Evolutionary conservation across 768 basidiomycete species (phyloP).

Genomic region (Neoboletus subvelutipes): DNA sequence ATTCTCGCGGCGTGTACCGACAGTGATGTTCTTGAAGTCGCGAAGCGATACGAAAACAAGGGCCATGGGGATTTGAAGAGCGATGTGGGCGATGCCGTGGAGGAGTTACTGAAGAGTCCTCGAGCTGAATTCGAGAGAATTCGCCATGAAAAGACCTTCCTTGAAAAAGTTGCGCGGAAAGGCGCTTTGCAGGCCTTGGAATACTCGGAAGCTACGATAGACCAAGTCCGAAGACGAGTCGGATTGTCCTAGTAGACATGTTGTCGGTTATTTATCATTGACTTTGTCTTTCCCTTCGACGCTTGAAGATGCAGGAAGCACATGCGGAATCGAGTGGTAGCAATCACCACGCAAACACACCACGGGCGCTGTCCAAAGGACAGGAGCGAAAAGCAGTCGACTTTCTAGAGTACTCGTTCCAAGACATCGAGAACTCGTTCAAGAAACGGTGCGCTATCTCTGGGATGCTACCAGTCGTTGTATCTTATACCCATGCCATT

Average conservation of each 20-base stretch:
- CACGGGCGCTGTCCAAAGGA: slow-evolving; percentile 40
- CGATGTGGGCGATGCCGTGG: slow-evolving; percentile 73
- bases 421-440: slow-evolving; percentile 64
- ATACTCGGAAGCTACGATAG: slow-evolving; percentile 62
- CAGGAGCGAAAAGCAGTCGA: slow-evolving; percentile 68
- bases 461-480: not conserved
- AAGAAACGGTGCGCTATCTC: slow-evolving; percentile 67
- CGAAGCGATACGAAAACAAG: slow-evolving; percentile 49
- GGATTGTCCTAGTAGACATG: slow-evolving; percentile 45
- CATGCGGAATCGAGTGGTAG: not conserved
- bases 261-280: slow-evolving; percentile 22
- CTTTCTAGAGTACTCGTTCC: slow-evolving; percentile 63
- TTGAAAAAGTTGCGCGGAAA: slow-evolving; percentile 57
- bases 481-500: slow-evolving; percentile 3
- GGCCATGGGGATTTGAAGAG: slow-evolving; percentile 71
- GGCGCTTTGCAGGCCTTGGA: slow-evolving; percentile 66
- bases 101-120: slow-evolving; percentile 62
- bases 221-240: slow-evolving; percentile 62
- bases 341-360: not conserved
- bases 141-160: slow-evolving; percentile 54
- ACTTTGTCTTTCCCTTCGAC: not conserved
- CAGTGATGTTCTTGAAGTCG: slow-evolving; percentile 45
- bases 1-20: slow-evolving; percentile 76
- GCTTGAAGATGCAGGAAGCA: not conserved
- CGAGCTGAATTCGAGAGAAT: slow-evolving; percentile 69